These are phyloP conservation scores for Tetrahymena elliotti DNA, from an alignment of 73 alveolate genomes.

Conservation along the genomic window DNA sequence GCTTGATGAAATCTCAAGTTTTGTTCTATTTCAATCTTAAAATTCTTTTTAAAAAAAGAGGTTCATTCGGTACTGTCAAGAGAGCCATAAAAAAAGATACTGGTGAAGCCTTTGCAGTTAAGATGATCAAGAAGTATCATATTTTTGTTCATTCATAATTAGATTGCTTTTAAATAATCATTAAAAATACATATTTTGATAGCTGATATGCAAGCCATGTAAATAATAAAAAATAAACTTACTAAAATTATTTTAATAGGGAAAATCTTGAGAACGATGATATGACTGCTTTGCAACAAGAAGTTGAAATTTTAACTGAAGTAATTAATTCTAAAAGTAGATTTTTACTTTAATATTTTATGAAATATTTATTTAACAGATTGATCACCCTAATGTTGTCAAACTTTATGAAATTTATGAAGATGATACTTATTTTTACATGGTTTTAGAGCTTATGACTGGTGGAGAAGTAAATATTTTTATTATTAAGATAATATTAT, in stretches of 20 bases:
- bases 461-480: conserved; percentile 68
- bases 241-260: not conserved
- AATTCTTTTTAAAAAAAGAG: conserved; percentile 13
- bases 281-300: conserved; percentile 50
- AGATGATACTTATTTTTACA: conserved; percentile 53
- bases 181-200: no score
- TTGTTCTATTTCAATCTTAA: no score
- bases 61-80: conserved; percentile 72
- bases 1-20: not conserved
- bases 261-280: conserved; percentile 60
- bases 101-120: conserved; percentile 72
- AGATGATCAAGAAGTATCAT: conserved; percentile 64
- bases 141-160: not conserved
- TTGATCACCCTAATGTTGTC: conserved; percentile 89
- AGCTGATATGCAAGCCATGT: no score
- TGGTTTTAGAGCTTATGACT: conserved; percentile 74
- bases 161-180: no score
- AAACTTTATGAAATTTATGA: conserved; percentile 72
- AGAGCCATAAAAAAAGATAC: conserved; percentile 63
- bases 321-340: not conserved
- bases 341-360: no score
- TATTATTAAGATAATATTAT: not conserved
- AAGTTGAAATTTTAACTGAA: conserved; percentile 71
- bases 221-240: no score
- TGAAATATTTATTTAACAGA: not conserved